Evolutionary conservation across 2,329 filamentous ascomycete genomes (phyloP), one percentile per base, ranked within the genome.

Genomic region (Penicillium corylophilum): DNA sequence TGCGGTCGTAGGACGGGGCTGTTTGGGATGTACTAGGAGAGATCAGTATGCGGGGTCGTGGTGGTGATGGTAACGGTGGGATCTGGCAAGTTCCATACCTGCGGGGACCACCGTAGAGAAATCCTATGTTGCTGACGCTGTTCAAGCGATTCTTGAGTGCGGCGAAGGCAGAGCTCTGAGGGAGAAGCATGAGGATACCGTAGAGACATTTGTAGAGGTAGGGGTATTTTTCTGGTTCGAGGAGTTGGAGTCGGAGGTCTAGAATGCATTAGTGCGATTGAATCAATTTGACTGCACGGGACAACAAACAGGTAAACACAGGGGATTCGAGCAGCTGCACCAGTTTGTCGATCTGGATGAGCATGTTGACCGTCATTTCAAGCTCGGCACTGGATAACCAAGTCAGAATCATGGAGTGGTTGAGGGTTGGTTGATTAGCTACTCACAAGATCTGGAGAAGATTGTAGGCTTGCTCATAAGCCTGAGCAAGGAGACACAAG

Each of bases 261-360:
- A 55, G 22, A 5, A 16, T 9, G 16, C 23, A 3, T 22, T 22
- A 15, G 46, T 46, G 46, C 35, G 15, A 3, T 23, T 7, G 16
- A 9, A 16, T 9, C n/a, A 9, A 23, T 22, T 23, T 5, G 12
- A 31, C 23, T 2, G 10, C 15, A 7, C 3, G 23, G n/a, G 26
- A 24, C 1, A 39, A 51, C 85, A 74, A 73, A 95, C 90, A 99
- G 42, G 94, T 99, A 67, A 99, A 99, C 1, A 99, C 94, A 0
- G 94, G 94, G 0, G 92, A 97, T 71, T 99, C 94, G 35, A 99
- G 85, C 15, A 99, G 81, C 71, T 99, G 94, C 12, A 99, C 94
- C 15, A 99, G 81, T 71, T 99, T 99, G 73, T 99, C 94, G 62
- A 99, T 96, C 70, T 99, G 95, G 39, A 99, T 99, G 49, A 99